A percentile compares a stretch with the other conserved stretches of the same genome.
Conservation (phyloP, 176 grass and related monocot species). For the Calamus simplicifolius region DNA sequence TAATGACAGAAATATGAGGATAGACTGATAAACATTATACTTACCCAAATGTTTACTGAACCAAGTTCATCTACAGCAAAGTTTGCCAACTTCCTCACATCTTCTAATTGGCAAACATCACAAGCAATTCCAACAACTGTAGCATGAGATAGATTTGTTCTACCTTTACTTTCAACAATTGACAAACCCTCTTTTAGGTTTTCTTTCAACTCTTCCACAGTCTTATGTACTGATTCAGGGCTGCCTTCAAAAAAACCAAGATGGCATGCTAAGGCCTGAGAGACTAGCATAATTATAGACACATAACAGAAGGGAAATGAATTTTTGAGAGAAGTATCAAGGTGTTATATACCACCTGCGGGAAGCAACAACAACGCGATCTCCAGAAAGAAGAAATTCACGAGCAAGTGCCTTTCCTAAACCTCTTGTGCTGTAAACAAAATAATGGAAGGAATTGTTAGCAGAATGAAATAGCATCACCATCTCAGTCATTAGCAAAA, state of each 20-base stretch:
- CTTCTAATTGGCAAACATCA: slow-evolving; percentile 94
- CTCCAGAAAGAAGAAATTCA: slow-evolving; percentile 98
- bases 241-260: slow-evolving; percentile 51
- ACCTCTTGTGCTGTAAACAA: slow-evolving; percentile 79
- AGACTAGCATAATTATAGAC: slow-evolving; percentile 5
- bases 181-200: slow-evolving; percentile 63
- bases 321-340: background rate
- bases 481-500: no score
- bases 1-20: background rate
- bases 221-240: slow-evolving; percentile 77
- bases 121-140: slow-evolving; percentile 80
- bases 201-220: slow-evolving; percentile 74
- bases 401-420: slow-evolving; percentile 97
- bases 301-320: background rate
- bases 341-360: slow-evolving; percentile 51
- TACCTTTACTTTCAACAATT: slow-evolving; percentile 65
- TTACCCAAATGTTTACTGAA: slow-evolving; percentile 95
- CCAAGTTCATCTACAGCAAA: slow-evolving; percentile 73
- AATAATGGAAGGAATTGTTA: slow-evolving; percentile 1
- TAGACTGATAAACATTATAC: slow-evolving; percentile 11
- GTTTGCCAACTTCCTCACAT: slow-evolving; percentile 72
- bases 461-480: no score
- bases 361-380: slow-evolving; percentile 83
- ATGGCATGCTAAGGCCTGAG: slow-evolving; percentile 2
- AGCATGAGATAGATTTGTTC: slow-evolving; percentile 56